These are phyloP conservation scores for Zelopaecilomyces penicillatus DNA, from an alignment of 2,329 filamentous ascomycete species.

Conservation along the genomic window DNA sequence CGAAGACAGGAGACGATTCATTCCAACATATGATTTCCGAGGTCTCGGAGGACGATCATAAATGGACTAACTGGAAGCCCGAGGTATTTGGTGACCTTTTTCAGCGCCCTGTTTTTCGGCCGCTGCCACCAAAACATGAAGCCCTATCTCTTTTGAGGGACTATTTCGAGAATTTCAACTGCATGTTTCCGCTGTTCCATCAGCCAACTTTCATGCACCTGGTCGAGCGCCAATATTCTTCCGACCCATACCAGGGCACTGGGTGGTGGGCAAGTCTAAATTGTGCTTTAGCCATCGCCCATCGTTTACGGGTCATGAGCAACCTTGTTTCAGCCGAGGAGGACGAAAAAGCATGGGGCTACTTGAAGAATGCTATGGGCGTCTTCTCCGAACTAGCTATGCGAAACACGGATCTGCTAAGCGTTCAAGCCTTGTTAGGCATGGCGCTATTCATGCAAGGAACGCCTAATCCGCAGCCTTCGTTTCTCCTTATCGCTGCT, in stretches of 20 bases:
- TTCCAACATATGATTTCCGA: constrained; percentile 93
- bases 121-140: constrained; percentile 77
- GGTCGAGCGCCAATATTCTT: constrained; percentile 86
- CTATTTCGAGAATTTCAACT: constrained; percentile 98
- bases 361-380: constrained; percentile 93
- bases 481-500: constrained; percentile 82
- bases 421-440: constrained; percentile 85
- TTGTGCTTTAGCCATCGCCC: constrained; percentile 84
- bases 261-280: constrained; percentile 99
- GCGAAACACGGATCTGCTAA: constrained; percentile 90
- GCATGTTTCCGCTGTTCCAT: constrained; percentile 95
- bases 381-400: constrained; percentile 89
- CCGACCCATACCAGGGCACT: constrained; percentile 86
- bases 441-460: constrained; percentile 94
- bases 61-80: constrained; percentile 97
- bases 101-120: constrained; percentile 72
- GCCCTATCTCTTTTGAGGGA: constrained; percentile 82
- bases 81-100: constrained; percentile 94
- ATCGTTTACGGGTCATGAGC: constrained; percentile 89
- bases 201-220: constrained; percentile 98
- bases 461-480: constrained; percentile 91
- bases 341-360: constrained; percentile 89
- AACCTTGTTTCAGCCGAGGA: constrained; percentile 85
- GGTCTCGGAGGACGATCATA: constrained; percentile 85
- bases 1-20: constrained; percentile 90